Conservation (phyloP, 768 basidiomycete species). For the Mycena olivaceomarginata region DNA sequence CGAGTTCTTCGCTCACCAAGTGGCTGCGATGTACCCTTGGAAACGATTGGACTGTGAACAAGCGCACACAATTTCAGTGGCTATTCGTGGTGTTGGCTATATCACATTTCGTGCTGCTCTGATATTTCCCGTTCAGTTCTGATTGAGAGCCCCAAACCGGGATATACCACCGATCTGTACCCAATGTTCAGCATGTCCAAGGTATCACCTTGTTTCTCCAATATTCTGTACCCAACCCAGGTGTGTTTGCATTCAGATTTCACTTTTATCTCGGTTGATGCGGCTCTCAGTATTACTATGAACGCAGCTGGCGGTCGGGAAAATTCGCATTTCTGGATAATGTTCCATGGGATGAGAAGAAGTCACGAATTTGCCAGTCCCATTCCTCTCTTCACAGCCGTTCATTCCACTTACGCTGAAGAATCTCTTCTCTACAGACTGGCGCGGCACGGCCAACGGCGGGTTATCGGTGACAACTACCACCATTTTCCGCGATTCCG, state of each 20-base stretch:
- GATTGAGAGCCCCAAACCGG: neutral
- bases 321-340: too few relatives aligned
- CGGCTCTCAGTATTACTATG: conserved; percentile 26
- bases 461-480: neutral
- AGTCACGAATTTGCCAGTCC: too few relatives aligned
- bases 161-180: conserved; percentile 31
- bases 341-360: too few relatives aligned
- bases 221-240: conserved; percentile 24
- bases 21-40: too few relatives aligned
- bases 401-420: too few relatives aligned
- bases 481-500: too few relatives aligned
- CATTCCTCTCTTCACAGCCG: too few relatives aligned
- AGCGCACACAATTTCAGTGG: too few relatives aligned
- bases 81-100: too few relatives aligned
- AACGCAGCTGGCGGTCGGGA: conserved; percentile 1
- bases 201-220: conserved; percentile 27
- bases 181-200: conserved; percentile 34
- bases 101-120: too few relatives aligned
- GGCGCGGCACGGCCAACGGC: conserved; percentile 35
- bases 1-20: too few relatives aligned
- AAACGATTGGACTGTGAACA: too few relatives aligned
- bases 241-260: neutral
- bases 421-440: neutral
- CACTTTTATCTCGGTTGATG: neutral
- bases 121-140: neutral